Evolutionary conservation across 2,329 filamentous ascomycete genomes (phyloP), one percentile per base, ranked within the genome.

Genomic region (Fusarium agapanthi): DNA sequence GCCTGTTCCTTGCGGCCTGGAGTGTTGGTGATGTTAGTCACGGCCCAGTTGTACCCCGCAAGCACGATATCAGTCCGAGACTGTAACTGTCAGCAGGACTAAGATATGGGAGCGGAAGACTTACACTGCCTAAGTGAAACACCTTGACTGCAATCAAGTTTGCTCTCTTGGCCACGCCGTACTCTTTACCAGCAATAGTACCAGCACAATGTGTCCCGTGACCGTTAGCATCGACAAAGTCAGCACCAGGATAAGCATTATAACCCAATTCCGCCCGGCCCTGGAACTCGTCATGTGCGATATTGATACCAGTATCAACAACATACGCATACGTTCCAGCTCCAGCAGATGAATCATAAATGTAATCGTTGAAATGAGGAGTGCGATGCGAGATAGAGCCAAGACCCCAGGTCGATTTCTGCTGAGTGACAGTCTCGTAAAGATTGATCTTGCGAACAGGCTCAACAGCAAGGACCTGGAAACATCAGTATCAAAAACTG

Each of bases 271-370:
- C 77, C 37, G 84, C 85, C 15, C 85, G 83, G 15, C 82, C 82
- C 51, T 81, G 82, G 51, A 86, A 86, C 48, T 86, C 80, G 59
- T 76, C 40, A 74, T 90, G 88, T 10, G 76, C 63, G 26, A 79
- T 82, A 45, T 83, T 81, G 58, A 90, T 85, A 41, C 88, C 88
- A 0, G 86, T 88, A 77, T 90, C 88, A 61, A 90, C 79, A 57
- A 90, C 79, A 76, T 89, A 90, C 54, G 84, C 80, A 67, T 83
- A 88, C 57, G 80, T 83, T 37, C 79, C 81, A 20, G 76, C 61
- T 20, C 85, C 85, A 28, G 84, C 83, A 26, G 75, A 80, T 14
- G 73, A 64, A 67, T 86, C 83, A 75, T 86, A 86, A 34, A 78
- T 67, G 71, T 86, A 87, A 53, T 78, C 75, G 18, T 58, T 79